Evolutionary conservation across 257 asterid genomes (phyloP).

Genomic region (Nicotiana noctiflora): DNA sequence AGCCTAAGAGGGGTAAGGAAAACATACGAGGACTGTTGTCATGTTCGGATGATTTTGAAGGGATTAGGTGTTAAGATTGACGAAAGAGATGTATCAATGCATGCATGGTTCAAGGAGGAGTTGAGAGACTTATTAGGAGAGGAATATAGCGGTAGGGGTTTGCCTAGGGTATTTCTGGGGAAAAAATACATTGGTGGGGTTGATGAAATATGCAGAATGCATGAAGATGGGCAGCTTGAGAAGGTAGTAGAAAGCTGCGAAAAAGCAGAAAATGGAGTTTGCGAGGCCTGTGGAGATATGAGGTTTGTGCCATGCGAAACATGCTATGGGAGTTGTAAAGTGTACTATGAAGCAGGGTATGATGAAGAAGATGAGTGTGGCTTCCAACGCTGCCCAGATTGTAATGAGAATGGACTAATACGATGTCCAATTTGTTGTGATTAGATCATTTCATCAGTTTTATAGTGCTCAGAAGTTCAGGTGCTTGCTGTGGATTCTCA

Average conservation of each 20-base stretch:
- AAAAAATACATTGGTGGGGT: conserved; percentile 59
- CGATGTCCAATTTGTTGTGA: conserved; percentile 79
- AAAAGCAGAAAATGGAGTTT: conserved; percentile 28
- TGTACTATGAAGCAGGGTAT: conserved; percentile 46
- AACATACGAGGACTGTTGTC: conserved; percentile 84
- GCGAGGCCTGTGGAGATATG: conserved; percentile 75
- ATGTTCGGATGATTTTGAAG: conserved; percentile 60
- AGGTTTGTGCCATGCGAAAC: conserved; percentile 81
- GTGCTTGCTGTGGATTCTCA: neutral
- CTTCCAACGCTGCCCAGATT: conserved; percentile 72
- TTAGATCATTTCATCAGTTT: conserved; percentile 3
- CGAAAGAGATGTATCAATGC: conserved; percentile 88
- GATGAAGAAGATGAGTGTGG: conserved; percentile 48
- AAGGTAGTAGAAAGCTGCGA: conserved; percentile 58
- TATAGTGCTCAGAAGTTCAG: neutral
- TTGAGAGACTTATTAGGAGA: conserved; percentile 51
- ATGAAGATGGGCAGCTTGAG: conserved; percentile 73
- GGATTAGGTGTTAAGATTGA: conserved; percentile 64
- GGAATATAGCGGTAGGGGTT: conserved; percentile 26
- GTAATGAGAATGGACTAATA: conserved; percentile 79
- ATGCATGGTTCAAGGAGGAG: conserved; percentile 79
- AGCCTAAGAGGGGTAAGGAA: conserved; percentile 82
- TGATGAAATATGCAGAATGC: conserved; percentile 60
- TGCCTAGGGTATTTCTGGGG: conserved; percentile 68
- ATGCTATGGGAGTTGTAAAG: conserved; percentile 83